Base-by-base conservation (phyloP, 1,284 basidiomycete genomes). In the Tilletia indica region DNA sequence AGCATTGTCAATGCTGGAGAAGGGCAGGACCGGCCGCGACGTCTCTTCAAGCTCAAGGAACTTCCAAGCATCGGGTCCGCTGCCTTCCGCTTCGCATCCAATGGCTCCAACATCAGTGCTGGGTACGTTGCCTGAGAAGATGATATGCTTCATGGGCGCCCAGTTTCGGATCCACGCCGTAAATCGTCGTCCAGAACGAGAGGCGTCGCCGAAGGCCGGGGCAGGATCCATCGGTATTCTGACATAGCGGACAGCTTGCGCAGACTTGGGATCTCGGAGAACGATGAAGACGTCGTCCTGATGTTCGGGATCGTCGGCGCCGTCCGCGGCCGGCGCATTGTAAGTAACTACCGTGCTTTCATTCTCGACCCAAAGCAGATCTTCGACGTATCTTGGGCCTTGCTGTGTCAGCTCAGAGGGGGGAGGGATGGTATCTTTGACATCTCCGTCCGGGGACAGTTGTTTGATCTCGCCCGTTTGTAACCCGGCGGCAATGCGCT, bases 401-500 rank as follows among this genome's bases (percentile, higher is more conserved):
- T 64, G 61, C 34, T 64, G 12, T 1, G 85, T 87, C 0, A 89
- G 87, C 3, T 82, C 83, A 0, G 81, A 72, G 19, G 92, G 90
- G 34, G 78, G 84, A 2, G 87, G 86, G 56, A 92, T 87, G 72
- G 89, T 87, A 68, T 87, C 89, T 79, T 91, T 90, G 9, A 87
- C 86, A 5, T 86, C 81, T 82, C 89, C 89, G 4, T 87, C 86
- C 21, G 90, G 88, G 49, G 88, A 87, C 81, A 89, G 91, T 2
- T 92, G 90, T 54, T 91, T 82, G 42, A 94, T 89, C 71, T 91
- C 89, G 3, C 93, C 92, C 21, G 87, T 87, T 72, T 88, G 87
- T 16, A 92, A 85, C 39, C 91, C 93, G 54, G 93, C 87, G 0
- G 91, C 92, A 45, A 94, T 85, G 75, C 93, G 92, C 82, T 93